Evolutionary conservation across 2,329 filamentous ascomycete genomes (phyloP).

Genomic region (Didymella lethalis): DNA sequence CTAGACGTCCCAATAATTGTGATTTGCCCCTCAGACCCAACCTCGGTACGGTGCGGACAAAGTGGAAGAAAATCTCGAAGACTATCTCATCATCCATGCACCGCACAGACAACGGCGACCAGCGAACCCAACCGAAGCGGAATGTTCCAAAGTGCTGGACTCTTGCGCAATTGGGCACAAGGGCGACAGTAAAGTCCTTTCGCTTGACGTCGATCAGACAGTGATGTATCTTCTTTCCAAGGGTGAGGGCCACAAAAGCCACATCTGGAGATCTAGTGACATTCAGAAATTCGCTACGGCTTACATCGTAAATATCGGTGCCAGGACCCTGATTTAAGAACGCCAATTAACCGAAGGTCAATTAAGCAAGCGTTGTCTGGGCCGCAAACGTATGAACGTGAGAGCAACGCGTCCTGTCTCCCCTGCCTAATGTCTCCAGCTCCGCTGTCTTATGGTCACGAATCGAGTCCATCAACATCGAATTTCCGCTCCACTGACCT

Average conservation of each 20-base stretch:
- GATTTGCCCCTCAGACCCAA: not conserved
- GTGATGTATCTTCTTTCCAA: not conserved
- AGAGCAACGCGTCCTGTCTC: slow-evolving; percentile 8
- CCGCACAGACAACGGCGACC: slow-evolving; percentile 8
- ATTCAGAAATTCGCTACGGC: slow-evolving; percentile 2
- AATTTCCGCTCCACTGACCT: not conserved
- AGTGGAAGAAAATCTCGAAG: slow-evolving; percentile 7
- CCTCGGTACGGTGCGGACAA: slow-evolving; percentile 6
- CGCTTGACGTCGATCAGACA: slow-evolving; percentile 19
- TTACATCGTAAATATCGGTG: not conserved
- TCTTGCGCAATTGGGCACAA: slow-evolving; percentile 14
- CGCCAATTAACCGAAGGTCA: not conserved
- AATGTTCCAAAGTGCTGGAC: slow-evolving; percentile 2
- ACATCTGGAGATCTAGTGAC: slow-evolving; percentile 13
- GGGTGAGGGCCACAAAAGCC: not conserved
- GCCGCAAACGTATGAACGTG: slow-evolving; percentile 13
- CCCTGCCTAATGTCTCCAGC: not conserved
- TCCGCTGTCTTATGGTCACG: not conserved
- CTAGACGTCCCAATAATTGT: not conserved
- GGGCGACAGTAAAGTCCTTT: not conserved
- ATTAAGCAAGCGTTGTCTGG: not conserved
- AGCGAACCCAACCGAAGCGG: slow-evolving; percentile 1
- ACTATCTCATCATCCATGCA: slow-evolving; percentile 12
- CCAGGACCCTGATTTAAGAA: not conserved
- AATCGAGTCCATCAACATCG: not conserved